A percentile compares a stretch with the other conserved stretches of the same genome.
Conservation (phyloP, 129 eudicot species). For the Flaveria brownii region DNA sequence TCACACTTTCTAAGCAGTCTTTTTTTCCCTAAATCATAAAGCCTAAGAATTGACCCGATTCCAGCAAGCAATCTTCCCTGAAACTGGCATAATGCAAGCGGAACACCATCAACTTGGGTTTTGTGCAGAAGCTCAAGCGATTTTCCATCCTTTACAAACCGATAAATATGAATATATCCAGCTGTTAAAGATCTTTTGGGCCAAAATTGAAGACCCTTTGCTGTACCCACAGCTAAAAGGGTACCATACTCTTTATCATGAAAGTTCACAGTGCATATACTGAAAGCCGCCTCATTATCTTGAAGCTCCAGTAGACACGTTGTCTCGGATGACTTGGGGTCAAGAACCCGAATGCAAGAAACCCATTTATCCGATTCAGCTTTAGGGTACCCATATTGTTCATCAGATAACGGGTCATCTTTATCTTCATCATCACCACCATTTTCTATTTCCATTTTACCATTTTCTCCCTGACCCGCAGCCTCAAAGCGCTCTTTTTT, state of each 20-base stretch:
- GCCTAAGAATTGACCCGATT: conserved; percentile 80
- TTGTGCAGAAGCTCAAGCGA: conserved; percentile 93
- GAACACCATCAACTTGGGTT: conserved; percentile 94
- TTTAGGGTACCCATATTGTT: conserved; percentile 96
- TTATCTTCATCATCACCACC: conserved; percentile 85
- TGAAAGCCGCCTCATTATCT: conserved; percentile 97
- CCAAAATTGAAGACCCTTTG: conserved; percentile 87
- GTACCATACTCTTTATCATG: conserved; percentile 96
- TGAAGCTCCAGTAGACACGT: conserved; percentile 91
- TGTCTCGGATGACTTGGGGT: conserved; percentile 80
- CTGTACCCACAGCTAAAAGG: conserved; percentile 96
- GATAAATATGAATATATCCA: conserved; percentile 89
- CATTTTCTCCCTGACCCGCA: conserved; percentile 85
- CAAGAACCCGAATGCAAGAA: conserved; percentile 96
- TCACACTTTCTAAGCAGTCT: conserved; percentile 95
- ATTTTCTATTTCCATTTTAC: conserved; percentile 75
- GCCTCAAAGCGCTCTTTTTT: conserved; percentile 81
- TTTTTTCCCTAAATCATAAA: conserved; percentile 91
- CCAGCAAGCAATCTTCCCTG: conserved; percentile 98
- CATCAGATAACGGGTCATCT: conserved; percentile 84
- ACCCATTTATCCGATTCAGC: conserved; percentile 94
- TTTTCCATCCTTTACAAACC: conserved; percentile 86
- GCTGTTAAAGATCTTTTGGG: conserved; percentile 78
- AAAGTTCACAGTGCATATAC: conserved; percentile 90
- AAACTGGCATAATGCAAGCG: conserved; percentile 93